A percentile compares a stretch with the other conserved stretches of the same genome.
Conservation (phyloP, 306 rosid species). For the Cicer yamashitae region DNA sequence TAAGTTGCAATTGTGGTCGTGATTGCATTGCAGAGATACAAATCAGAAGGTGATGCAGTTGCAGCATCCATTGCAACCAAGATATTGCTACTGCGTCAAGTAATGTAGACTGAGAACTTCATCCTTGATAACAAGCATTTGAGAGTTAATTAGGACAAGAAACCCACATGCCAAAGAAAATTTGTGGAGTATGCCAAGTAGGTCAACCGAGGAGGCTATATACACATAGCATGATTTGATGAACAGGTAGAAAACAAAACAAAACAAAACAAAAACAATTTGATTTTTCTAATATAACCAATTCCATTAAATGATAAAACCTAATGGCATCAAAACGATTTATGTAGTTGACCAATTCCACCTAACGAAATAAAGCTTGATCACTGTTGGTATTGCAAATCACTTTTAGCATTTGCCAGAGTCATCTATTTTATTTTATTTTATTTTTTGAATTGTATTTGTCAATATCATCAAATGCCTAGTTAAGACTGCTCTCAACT, state of each 20-base stretch:
- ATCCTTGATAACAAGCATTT: neutral
- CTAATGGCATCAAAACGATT: neutral
- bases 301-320: neutral
- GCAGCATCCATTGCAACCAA: neutral
- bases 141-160: neutral
- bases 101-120: neutral
- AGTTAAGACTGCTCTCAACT: conserved; percentile 15
- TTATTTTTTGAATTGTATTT: neutral
- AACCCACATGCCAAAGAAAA: neutral
- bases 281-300: neutral
- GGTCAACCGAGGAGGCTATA: neutral
- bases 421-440: neutral
- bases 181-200: neutral
- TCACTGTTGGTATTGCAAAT: neutral
- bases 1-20: neutral
- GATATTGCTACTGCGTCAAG: neutral
- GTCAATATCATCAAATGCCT: neutral
- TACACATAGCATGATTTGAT: neutral
- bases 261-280: neutral
- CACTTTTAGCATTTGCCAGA: neutral
- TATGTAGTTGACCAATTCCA: neutral
- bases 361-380: conserved; percentile 1
- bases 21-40: neutral
- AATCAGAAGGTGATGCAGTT: neutral
- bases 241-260: neutral